These are phyloP conservation scores for Clarireedia paspali DNA, from an alignment of 2,329 filamentous ascomycete species.

Conservation along the genomic window DNA sequence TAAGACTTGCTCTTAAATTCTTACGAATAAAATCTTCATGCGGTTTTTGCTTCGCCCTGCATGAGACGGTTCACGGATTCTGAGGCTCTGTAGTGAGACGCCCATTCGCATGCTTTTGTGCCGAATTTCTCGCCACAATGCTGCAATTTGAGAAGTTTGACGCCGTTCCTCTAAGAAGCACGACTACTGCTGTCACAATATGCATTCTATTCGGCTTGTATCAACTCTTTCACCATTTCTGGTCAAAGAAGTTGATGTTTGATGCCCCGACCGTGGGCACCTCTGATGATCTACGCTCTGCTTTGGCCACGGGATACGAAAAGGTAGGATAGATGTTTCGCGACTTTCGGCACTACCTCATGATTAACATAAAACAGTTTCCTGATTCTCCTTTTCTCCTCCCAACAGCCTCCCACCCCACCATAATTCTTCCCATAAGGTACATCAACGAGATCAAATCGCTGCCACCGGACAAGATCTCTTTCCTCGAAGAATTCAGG, in stretches of 20 bases:
- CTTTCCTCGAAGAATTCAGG: conserved; percentile 1
- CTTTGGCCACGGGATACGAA: not conserved
- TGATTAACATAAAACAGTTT: not conserved
- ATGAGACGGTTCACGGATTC: too few species aligned
- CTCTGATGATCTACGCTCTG: not conserved
- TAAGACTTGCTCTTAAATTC: too few species aligned
- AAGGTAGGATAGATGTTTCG: not conserved
- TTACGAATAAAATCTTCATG: too few species aligned
- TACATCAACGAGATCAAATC: conserved; percentile 7
- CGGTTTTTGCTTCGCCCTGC: too few species aligned
- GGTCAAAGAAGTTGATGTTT: not conserved
- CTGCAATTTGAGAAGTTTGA: not conserved
- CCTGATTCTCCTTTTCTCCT: not conserved
- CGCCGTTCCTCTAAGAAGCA: not conserved
- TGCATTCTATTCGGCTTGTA: not conserved
- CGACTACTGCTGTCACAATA: not conserved
- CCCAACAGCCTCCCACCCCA: not conserved
- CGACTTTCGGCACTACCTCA: not conserved
- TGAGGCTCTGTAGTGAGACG: too few species aligned
- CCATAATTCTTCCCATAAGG: conserved; percentile 1
- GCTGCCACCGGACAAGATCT: not conserved
- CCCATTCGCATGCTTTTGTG: too few species aligned
- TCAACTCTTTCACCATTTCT: not conserved
- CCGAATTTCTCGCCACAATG: not conserved
- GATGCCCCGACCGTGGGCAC: not conserved